A percentile compares a stretch with the other conserved stretches of the same genome.
Evolutionary conservation across 257 asterid genomes (phyloP).

Genomic region (Solanum piurae): DNA sequence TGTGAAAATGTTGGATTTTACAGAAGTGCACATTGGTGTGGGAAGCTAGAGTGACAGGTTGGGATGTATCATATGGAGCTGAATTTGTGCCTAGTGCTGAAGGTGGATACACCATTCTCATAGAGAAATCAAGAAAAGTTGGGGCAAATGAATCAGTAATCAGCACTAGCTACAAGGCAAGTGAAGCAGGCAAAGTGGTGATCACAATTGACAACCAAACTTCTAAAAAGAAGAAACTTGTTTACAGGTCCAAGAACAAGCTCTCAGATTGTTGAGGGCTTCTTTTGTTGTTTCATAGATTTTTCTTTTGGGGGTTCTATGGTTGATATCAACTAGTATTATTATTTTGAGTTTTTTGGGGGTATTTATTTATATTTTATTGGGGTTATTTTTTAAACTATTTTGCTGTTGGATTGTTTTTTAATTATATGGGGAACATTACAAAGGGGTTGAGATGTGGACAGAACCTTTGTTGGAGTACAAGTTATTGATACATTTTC

Average conservation of each 20-base stretch:
- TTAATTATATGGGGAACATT: conserved; percentile 31
- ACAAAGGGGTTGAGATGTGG: conserved; percentile 5
- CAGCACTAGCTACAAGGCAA: conserved; percentile 49
- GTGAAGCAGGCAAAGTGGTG: conserved; percentile 71
- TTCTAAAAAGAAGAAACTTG: conserved; percentile 85
- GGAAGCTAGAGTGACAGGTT: conserved; percentile 85
- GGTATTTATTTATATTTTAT: conserved; percentile 25
- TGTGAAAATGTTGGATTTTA: neutral
- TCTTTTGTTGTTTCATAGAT: conserved; percentile 38
- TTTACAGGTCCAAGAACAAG: conserved; percentile 82
- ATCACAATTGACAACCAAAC: conserved; percentile 78
- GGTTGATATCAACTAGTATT: conserved; percentile 25
- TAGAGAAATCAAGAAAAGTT: conserved; percentile 66
- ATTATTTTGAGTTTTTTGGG: conserved; percentile 17
- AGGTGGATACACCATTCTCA: conserved; percentile 79
- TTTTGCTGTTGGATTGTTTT: conserved; percentile 12
- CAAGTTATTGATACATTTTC: conserved; percentile 17
- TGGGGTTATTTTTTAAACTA: conserved; percentile 14
- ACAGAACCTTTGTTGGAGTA: conserved; percentile 10
- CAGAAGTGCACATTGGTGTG: conserved; percentile 62
- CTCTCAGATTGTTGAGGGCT: conserved; percentile 28
- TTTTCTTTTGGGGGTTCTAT: conserved; percentile 12
- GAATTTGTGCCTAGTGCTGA: conserved; percentile 73
- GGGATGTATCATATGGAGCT: conserved; percentile 80
- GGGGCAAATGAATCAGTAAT: conserved; percentile 57